Evolutionary conservation across 2,329 filamentous ascomycete genomes (phyloP).

Genomic region (Aspergillus floridensis): DNA sequence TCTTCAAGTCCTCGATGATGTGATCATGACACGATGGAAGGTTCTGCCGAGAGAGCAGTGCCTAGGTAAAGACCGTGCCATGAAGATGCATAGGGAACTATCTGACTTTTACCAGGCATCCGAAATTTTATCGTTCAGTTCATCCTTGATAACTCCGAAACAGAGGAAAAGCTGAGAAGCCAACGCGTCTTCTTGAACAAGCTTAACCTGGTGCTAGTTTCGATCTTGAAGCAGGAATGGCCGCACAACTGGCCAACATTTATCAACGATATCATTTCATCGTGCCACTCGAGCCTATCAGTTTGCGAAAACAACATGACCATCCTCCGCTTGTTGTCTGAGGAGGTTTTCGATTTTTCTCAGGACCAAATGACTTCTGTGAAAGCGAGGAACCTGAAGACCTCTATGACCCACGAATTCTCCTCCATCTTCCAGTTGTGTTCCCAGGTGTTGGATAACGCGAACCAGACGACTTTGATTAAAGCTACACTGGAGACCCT

Average conservation of each 20-base stretch:
- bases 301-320: constrained; percentile 99
- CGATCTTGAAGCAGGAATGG: constrained; percentile 98
- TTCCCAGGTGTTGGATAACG: constrained; percentile 88
- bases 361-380: constrained; percentile 98
- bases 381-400: constrained; percentile 95
- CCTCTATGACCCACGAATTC: constrained; percentile 98
- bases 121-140: constrained; percentile 99
- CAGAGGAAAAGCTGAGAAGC: constrained; percentile 79
- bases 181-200: constrained; percentile 95
- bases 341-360: constrained; percentile 98
- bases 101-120: constrained; percentile 63
- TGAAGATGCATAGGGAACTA: not conserved
- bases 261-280: constrained; percentile 98
- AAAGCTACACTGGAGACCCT: constrained; percentile 97
- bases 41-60: constrained; percentile 94
- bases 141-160: constrained; percentile 89
- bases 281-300: constrained; percentile 89
- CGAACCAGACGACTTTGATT: constrained; percentile 81
- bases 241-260: constrained; percentile 99
- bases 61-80: constrained; percentile 60
- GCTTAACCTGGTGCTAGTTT: constrained; percentile 94
- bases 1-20: constrained; percentile 93
- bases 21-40: constrained; percentile 99
- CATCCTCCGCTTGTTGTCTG: constrained; percentile 88
- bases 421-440: constrained; percentile 98